These are phyloP conservation scores for Candida chilensis DNA, from an alignment of 805 yeast genomes.

Conservation along the genomic window DNA sequence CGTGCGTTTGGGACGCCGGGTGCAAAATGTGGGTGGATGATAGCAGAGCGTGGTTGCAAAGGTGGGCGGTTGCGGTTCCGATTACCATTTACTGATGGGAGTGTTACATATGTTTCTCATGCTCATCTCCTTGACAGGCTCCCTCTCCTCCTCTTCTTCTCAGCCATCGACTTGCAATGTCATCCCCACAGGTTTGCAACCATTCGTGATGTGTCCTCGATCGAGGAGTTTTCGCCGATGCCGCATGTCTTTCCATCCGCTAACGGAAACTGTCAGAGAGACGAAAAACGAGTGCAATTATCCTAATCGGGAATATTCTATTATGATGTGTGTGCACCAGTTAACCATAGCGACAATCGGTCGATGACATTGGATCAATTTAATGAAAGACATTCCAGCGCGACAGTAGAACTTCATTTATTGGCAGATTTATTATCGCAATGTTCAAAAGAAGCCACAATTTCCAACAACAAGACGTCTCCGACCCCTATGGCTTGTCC, in stretches of 20 bases:
- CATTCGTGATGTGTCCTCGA: too few relatives aligned
- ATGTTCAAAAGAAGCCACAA: background rate
- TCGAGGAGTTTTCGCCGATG: too few relatives aligned
- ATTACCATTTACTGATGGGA: background rate
- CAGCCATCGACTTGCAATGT: too few relatives aligned
- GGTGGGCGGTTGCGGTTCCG: background rate
- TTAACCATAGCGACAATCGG: too few relatives aligned
- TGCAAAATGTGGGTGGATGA: background rate
- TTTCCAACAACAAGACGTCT: background rate
- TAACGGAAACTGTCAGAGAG: too few relatives aligned
- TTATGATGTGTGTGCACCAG: too few relatives aligned
- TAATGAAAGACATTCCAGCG: background rate
- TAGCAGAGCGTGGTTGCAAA: background rate
- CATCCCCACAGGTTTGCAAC: too few relatives aligned
- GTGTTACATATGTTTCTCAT: background rate
- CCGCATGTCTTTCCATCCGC: too few relatives aligned
- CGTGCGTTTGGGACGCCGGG: background rate
- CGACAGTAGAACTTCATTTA: background rate
- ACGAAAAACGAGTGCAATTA: too few relatives aligned
- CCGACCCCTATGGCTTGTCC: constrained; percentile 1
- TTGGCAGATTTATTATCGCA: background rate
- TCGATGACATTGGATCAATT: background rate
- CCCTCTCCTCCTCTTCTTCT: too few relatives aligned
- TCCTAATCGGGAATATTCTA: too few relatives aligned
- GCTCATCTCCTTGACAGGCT: background rate